Percentiles rank a stretch among this genome's conserved stretches.
These are phyloP conservation scores for Colletotrichum zoysiae DNA, from an alignment of 2,329 filamentous ascomycete genomes.

Conservation along the genomic window DNA sequence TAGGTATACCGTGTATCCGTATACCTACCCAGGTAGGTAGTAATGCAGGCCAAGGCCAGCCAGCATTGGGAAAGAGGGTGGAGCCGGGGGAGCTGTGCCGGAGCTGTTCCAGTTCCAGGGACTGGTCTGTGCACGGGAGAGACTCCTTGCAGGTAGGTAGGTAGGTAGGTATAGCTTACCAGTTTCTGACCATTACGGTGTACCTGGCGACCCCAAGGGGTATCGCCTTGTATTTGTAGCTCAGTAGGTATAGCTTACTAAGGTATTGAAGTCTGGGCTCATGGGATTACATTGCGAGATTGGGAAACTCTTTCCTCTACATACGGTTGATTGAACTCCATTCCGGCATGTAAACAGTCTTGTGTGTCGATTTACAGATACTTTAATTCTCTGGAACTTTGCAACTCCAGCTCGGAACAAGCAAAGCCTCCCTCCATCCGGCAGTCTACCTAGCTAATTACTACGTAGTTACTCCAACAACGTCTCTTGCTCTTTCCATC, in stretches of 20 bases:
- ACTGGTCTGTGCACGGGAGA: slow-evolving; percentile 11
- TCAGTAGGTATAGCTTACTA: too few relatives aligned
- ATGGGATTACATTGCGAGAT: not conserved
- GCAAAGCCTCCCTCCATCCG: not conserved
- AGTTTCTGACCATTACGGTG: too few relatives aligned
- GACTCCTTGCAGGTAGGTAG: not conserved
- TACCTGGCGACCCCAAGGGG: too few relatives aligned
- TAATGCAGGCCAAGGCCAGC: not conserved
- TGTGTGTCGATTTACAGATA: not conserved
- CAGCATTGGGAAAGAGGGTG: not conserved
- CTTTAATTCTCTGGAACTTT: not conserved
- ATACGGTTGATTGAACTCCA: not conserved
- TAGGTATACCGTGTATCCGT: too few relatives aligned
- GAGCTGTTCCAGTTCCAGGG: not conserved
- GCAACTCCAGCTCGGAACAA: not conserved
- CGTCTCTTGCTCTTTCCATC: not conserved
- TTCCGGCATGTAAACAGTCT: not conserved
- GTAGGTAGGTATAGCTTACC: too few relatives aligned
- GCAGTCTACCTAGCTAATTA: too few relatives aligned
- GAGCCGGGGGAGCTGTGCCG: not conserved
- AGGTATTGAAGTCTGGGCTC: not conserved
- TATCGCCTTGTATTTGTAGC: too few relatives aligned
- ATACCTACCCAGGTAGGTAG: too few relatives aligned
- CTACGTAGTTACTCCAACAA: too few relatives aligned
- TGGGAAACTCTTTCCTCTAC: slow-evolving; percentile 1